These are phyloP conservation scores for Pythium phragmitis DNA, from an alignment of 352 stramenopile genomes.

Conservation along the genomic window DNA sequence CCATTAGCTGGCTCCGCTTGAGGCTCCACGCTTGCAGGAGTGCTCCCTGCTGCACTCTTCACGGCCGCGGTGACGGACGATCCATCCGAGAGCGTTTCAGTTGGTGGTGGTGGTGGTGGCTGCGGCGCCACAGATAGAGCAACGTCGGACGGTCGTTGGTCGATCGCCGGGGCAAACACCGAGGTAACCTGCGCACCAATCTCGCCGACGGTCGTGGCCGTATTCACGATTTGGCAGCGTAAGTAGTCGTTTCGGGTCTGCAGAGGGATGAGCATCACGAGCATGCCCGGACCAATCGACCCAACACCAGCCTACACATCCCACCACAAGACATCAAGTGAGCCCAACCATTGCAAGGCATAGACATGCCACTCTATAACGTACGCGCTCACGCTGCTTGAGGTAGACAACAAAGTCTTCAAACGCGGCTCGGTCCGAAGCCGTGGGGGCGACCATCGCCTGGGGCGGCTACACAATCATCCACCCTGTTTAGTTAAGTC, in stretches of 20 bases:
- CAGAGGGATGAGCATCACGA: constrained; percentile 61
- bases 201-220: constrained; percentile 27
- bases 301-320: constrained; percentile 51
- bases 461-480: constrained; percentile 46
- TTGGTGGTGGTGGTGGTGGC: not conserved
- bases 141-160: not conserved
- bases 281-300: constrained; percentile 35
- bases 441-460: constrained; percentile 37
- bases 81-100: not conserved
- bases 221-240: constrained; percentile 55
- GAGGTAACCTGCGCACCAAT: constrained; percentile 26
- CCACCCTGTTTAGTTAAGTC: not conserved
- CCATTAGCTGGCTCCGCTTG: not conserved
- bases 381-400: constrained; percentile 48
- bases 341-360: not conserved
- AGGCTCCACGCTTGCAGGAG: not conserved
- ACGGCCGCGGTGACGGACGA: not conserved
- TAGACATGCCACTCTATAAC: not conserved
- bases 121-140: not conserved
- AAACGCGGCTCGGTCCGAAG: constrained; percentile 30
- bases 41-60: not conserved
- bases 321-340: not conserved
- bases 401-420: constrained; percentile 52
- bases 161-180: constrained; percentile 7
- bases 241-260: constrained; percentile 36